Evolutionary conservation across 371 early-diverging fungal genomes (phyloP).

Genomic region (Smittium mucronatum): DNA sequence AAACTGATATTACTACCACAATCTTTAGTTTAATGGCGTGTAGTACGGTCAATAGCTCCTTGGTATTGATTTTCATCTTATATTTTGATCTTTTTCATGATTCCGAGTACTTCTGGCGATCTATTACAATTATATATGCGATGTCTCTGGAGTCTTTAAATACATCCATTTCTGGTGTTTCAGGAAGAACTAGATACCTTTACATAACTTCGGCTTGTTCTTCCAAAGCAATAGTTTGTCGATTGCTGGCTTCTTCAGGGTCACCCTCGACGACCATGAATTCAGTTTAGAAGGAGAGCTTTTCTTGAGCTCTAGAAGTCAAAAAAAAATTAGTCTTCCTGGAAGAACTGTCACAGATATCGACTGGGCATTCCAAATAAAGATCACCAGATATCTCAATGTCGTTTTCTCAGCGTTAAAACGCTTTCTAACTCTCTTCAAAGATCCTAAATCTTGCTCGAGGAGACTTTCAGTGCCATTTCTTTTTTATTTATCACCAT

Average conservation of each 20-base stretch:
- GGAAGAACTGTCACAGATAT: neutral
- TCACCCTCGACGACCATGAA: neutral
- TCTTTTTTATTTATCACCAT: conserved; percentile 25
- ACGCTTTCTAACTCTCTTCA: neutral
- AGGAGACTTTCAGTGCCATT: conserved; percentile 1
- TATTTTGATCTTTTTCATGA: neutral
- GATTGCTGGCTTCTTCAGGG: conserved; percentile 6
- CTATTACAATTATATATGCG: neutral
- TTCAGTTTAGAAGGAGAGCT: neutral
- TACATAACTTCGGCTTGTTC: neutral
- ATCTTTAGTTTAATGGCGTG: neutral
- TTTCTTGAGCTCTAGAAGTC: neutral
- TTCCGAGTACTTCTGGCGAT: neutral
- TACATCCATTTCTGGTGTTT: neutral
- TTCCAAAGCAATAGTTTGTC: neutral
- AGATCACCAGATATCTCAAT: conserved; percentile 8
- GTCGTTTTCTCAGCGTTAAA: neutral
- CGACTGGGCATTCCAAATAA: conserved; percentile 12
- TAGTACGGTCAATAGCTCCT: neutral
- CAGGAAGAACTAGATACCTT: neutral
- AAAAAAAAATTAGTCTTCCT: neutral
- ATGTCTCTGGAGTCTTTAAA: neutral
- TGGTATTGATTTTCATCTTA: neutral
- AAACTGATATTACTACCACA: neutral
- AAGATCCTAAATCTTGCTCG: neutral